Percentiles rank a stretch among this genome's conserved stretches.
Conservation (phyloP, 305 asterid genomes). For the Nicotiana rustica region DNA sequence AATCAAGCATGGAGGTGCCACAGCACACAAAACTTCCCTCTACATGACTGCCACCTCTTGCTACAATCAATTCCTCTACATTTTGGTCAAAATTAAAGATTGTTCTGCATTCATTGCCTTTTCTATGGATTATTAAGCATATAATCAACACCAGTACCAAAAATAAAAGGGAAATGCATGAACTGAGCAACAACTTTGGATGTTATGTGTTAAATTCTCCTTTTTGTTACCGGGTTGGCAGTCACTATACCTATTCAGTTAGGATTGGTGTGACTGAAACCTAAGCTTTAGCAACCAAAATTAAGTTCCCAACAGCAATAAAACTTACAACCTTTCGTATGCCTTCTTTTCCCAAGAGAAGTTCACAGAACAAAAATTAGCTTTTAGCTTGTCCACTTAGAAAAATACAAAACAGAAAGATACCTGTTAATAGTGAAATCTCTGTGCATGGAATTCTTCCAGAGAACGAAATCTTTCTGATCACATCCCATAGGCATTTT, state of each 20-base stretch:
- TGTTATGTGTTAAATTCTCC: neutral
- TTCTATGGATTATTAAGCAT: neutral
- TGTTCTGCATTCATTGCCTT: neutral
- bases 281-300: neutral
- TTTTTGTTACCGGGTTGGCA: neutral
- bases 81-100: constrained; percentile 11
- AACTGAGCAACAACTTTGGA: neutral
- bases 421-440: constrained; percentile 97
- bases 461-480: constrained; percentile 61
- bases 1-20: constrained; percentile 12
- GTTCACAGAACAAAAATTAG: constrained; percentile 15
- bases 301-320: neutral
- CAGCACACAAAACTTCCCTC: neutral
- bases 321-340: neutral
- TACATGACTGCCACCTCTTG: neutral
- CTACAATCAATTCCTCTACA: constrained; percentile 15
- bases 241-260: neutral
- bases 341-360: neutral
- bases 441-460: constrained; percentile 79
- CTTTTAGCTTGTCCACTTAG: constrained; percentile 27
- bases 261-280: neutral
- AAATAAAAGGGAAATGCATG: neutral
- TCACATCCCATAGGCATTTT: constrained; percentile 59
- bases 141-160: neutral
- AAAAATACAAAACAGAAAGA: constrained; percentile 32